Evolutionary conservation across 2,329 filamentous ascomycete species (phyloP), one percentile per base, ranked within the genome.

Genomic region (Pseudogymnoascus sp.): DNA sequence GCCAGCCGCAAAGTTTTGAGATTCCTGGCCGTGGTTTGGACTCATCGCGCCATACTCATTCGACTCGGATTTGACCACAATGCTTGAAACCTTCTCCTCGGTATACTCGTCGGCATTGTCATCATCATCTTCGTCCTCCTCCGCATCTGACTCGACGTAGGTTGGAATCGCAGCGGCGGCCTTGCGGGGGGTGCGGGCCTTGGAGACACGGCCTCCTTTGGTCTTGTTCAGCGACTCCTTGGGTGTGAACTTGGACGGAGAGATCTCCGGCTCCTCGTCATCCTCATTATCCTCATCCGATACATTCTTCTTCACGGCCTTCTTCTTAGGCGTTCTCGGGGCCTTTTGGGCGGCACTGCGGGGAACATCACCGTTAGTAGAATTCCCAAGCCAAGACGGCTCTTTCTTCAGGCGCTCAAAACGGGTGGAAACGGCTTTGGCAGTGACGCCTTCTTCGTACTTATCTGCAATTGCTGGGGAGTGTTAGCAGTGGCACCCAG

Each of bases 391-490:
- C 68, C 67, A 70, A 9, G 63, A n/a, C 1, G 65, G 38, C 23
- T 70, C 67, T 60, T 69, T 70, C 28, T 60, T 66, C 64, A 67
- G 38, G 28, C 70, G 68, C 59, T 70, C 67, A 43, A 72, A 69
- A 16, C 69, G 67, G 14, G 64, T 67, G 16, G 67, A 67, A 3
- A 71, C 65, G 59, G 70, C 70, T 61, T 71, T 71, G 66, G 69
- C 70, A 43, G 66, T 68, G 3, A 64, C 64, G 35, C 68, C 67
- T 23, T 71, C 67, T 31, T 60, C 58, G 23, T 64, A 70, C 49
- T 68, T 61, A 37, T 65, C 61, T 33, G 70, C 69, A 21, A 71
- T 69, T 25, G 68, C 71, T 73, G 43, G 18, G 55, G 60, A 66
- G 35, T 41, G 67, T 73, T 70, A 73, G 71, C 65, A 40, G 60